Conservation (phyloP, 306 rosid genomes). For the Cucurbita argyrosperma region DNA sequence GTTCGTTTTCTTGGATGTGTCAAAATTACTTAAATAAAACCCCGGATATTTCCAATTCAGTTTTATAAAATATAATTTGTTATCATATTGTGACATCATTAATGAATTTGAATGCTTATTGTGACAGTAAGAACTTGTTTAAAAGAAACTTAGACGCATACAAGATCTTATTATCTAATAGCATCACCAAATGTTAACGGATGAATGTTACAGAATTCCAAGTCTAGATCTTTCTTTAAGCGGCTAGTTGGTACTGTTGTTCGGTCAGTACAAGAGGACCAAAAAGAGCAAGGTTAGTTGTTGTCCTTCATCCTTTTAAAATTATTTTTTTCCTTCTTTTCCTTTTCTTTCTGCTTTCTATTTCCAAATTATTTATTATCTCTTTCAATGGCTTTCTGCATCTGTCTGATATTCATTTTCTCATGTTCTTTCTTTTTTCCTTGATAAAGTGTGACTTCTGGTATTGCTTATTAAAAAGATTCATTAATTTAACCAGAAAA, state of each 20-base stretch:
- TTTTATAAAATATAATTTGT: neutral
- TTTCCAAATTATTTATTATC: neutral
- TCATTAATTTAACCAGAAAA: neutral
- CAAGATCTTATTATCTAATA: neutral
- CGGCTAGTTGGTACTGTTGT: constrained; percentile 92
- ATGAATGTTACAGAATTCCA: constrained; percentile 48
- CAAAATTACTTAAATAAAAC: neutral
- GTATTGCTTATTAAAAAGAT: neutral
- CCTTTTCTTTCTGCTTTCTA: neutral
- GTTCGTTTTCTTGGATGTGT: neutral
- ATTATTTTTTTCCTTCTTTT: neutral
- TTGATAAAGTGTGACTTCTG: neutral
- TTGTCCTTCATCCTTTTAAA: neutral
- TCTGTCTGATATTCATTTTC: neutral
- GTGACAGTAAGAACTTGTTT: neutral
- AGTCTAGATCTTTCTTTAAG: constrained; percentile 63
- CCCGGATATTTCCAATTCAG: neutral
- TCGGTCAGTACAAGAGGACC: constrained; percentile 84
- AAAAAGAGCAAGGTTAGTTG: constrained; percentile 69
- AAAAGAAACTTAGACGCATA: neutral
- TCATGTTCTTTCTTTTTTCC: neutral
- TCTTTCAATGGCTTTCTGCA: neutral
- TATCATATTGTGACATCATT: neutral
- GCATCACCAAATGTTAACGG: neutral
- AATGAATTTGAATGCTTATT: neutral